Conservation (phyloP, 108 stramenopile genomes). For the Epipyxis sp. region DNA sequence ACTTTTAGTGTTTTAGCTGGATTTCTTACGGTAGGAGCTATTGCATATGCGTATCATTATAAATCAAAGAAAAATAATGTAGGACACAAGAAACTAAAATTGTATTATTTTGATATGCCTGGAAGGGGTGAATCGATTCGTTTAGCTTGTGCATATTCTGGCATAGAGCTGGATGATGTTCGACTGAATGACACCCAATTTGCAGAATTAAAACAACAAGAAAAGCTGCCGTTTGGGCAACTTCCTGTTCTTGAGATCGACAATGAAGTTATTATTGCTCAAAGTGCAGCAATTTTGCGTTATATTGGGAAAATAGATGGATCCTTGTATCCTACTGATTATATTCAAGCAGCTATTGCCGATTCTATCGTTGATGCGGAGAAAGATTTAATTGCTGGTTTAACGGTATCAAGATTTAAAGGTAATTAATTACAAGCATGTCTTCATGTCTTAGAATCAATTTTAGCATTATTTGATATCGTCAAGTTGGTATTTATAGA, state of each 20-base stretch:
- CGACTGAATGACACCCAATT: neutral
- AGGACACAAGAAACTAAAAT: neutral
- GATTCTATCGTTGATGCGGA: constrained; percentile 16
- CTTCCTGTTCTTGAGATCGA: constrained; percentile 6
- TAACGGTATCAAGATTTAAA: neutral
- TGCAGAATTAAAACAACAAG: neutral
- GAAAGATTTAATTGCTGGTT: constrained; percentile 11
- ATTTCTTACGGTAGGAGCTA: neutral
- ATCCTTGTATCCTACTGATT: neutral
- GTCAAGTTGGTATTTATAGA: neutral
- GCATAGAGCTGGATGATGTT: neutral
- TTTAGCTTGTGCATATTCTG: neutral
- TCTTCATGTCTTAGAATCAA: too few species aligned
- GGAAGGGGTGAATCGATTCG: constrained; percentile 28
- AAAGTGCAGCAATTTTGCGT: constrained; percentile 31
- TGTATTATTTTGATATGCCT: constrained; percentile 32
- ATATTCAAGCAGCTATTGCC: constrained; percentile 16
- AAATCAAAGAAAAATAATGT: neutral
- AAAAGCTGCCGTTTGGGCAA: constrained; percentile 25
- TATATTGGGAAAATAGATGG: constrained; percentile 16
- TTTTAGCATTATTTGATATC: too few species aligned
- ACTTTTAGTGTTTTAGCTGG: neutral
- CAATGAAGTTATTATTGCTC: neutral
- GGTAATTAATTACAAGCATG: neutral
- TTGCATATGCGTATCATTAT: neutral